A percentile compares a stretch with the other conserved stretches of the same genome.
Evolutionary conservation across 768 basidiomycete species (phyloP).

Genomic region (Daedaleopsis nitida): DNA sequence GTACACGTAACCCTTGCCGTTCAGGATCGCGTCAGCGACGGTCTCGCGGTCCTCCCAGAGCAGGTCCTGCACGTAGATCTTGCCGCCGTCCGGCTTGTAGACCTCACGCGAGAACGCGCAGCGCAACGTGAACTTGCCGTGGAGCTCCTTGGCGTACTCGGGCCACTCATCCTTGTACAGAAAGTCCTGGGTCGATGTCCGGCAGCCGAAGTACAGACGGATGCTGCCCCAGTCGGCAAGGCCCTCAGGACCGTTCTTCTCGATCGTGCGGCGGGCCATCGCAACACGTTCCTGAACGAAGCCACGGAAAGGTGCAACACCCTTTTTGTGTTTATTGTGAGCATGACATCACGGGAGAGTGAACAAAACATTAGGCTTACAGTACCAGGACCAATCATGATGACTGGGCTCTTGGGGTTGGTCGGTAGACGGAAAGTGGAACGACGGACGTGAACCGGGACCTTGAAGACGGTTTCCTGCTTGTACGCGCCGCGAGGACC

Average conservation of each 20-base stretch:
- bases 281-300: slow-evolving; percentile 98
- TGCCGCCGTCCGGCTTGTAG: slow-evolving; percentile 88
- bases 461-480: slow-evolving; percentile 70
- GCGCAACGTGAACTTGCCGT: slow-evolving; percentile 89
- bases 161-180: slow-evolving; percentile 97
- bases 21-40: slow-evolving; percentile 86
- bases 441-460: slow-evolving; percentile 92
- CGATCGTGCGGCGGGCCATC: slow-evolving; percentile 89
- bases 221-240: slow-evolving; percentile 95
- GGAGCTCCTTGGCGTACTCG: slow-evolving; percentile 79
- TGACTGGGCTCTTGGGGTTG: slow-evolving; percentile 96
- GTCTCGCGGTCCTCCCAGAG: slow-evolving; percentile 85
- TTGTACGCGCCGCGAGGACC: slow-evolving; percentile 89
- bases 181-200: slow-evolving; percentile 86
- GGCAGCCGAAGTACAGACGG: slow-evolving; percentile 95
- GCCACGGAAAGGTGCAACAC: slow-evolving; percentile 98
- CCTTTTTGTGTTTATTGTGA: slow-evolving; percentile 49
- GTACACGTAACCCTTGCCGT: slow-evolving; percentile 96
- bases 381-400: slow-evolving; percentile 99
- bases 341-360: slow-evolving; percentile 8
- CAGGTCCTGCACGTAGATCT: slow-evolving; percentile 99
- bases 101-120: slow-evolving; percentile 90
- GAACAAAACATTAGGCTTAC: slow-evolving; percentile 49
- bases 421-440: slow-evolving; percentile 98
- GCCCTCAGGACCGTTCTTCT: slow-evolving; percentile 93